Evolutionary conservation across 805 yeast species (phyloP).

Genomic region (Yamadazyma insecticola): DNA sequence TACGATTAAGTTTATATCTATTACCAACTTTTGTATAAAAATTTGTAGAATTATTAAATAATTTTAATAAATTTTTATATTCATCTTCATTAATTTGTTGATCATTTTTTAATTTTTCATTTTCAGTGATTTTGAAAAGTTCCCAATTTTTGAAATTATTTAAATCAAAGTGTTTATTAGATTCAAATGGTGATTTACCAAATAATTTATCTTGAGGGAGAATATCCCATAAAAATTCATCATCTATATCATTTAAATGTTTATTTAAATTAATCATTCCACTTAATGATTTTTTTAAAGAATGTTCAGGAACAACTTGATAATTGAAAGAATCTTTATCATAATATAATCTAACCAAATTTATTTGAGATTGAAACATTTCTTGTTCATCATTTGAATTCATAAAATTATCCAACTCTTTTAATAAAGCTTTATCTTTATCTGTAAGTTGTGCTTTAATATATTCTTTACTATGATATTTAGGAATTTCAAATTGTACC

Average conservation of each 20-base stretch:
- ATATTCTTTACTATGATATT: slow-evolving; percentile 18
- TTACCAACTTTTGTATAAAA: slow-evolving; percentile 9
- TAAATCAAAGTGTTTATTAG: slow-evolving; percentile 10
- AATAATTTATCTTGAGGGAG: slow-evolving; percentile 31
- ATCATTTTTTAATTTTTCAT: slow-evolving; percentile 8
- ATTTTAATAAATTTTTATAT: slow-evolving; percentile 7
- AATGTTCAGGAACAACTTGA: slow-evolving; percentile 31
- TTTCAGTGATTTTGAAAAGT: slow-evolving; percentile 18
- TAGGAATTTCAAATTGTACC: slow-evolving; percentile 24
- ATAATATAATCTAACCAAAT: slow-evolving; percentile 20
- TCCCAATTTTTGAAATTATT: slow-evolving; percentile 36
- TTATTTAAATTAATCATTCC: slow-evolving; percentile 37
- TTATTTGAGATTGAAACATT: slow-evolving; percentile 17
- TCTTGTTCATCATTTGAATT: slow-evolving; percentile 20
- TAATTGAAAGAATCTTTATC: slow-evolving; percentile 23
- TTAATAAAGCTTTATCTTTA: slow-evolving; percentile 21
- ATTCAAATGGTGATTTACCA: slow-evolving; percentile 34
- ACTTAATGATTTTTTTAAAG: slow-evolving; percentile 33
- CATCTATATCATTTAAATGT: slow-evolving; percentile 29
- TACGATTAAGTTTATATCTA: slow-evolving; percentile 28
- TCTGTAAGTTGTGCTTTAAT: slow-evolving; percentile 16
- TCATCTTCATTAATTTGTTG: slow-evolving; percentile 8
- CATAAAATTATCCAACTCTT: slow-evolving; percentile 19
- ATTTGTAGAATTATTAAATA: slow-evolving; percentile 8
- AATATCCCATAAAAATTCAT: slow-evolving; percentile 36